These are phyloP conservation scores for Xylaria arbuscula DNA, from an alignment of 2,329 filamentous ascomycete species.

Conservation along the genomic window DNA sequence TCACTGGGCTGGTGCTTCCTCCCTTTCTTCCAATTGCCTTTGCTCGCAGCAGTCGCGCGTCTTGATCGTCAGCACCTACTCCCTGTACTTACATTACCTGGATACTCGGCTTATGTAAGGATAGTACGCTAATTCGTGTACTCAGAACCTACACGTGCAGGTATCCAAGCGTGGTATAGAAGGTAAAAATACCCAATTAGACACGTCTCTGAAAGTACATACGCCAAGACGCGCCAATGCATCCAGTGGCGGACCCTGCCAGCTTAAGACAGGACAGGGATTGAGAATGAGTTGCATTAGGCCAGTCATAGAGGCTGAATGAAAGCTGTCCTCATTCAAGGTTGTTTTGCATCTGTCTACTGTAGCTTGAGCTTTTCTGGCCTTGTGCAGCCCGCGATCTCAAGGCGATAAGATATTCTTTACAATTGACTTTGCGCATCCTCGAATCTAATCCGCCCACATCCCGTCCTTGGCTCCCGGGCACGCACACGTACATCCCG, in stretches of 20 bases:
- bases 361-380: background rate
- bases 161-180: too few species aligned
- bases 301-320: conserved; percentile 23
- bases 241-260: conserved; percentile 15
- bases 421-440: background rate
- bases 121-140: too few species aligned
- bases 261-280: conserved; percentile 17
- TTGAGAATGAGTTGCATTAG: conserved; percentile 14
- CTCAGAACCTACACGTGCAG: too few species aligned
- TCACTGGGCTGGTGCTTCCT: too few species aligned
- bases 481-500: conserved; percentile 4
- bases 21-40: too few species aligned
- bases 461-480: conserved; percentile 9
- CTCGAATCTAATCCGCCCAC: conserved; percentile 3
- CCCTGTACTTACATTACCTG: too few species aligned
- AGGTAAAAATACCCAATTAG: too few species aligned
- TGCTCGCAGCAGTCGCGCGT: too few species aligned
- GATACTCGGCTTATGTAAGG: too few species aligned
- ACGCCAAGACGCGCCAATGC: conserved; percentile 11
- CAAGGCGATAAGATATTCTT: background rate
- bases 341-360: background rate
- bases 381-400: background rate
- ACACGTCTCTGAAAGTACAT: background rate
- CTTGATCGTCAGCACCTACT: too few species aligned
- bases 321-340: conserved; percentile 41